A percentile compares a stretch with the other conserved stretches of the same genome.
These are phyloP conservation scores for Ichthyophthirius multifiliis DNA, from an alignment of 169 alveolate species.

Conservation along the genomic window DNA sequence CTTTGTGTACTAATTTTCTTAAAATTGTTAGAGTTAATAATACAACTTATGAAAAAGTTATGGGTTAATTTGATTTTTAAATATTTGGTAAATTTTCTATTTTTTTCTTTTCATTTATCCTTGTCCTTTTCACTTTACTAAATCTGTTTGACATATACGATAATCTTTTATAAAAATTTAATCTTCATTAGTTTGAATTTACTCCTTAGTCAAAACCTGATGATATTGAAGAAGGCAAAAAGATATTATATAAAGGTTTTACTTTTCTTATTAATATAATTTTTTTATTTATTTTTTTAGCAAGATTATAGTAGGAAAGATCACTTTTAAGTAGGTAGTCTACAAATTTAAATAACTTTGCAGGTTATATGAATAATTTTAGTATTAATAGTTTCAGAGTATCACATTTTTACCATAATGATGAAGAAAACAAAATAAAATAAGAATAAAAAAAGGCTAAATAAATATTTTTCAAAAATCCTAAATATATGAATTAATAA, in stretches of 20 bases:
- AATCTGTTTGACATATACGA: conserved; percentile 24
- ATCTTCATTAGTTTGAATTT: not conserved
- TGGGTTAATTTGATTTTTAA: conserved; percentile 39
- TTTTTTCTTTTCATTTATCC: conserved; percentile 10
- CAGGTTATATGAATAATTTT: not conserved
- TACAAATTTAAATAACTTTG: not conserved
- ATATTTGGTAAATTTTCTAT: conserved; percentile 16
- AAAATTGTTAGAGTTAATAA: conserved; percentile 23
- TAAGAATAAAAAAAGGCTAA: not conserved
- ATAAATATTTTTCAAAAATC: not conserved
- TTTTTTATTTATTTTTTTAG: not conserved
- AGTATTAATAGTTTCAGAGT: not conserved
- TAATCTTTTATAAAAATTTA: not conserved
- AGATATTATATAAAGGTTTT: not conserved
- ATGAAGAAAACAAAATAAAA: not conserved
- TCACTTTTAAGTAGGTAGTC: not conserved
- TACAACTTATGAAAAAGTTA: conserved; percentile 41
- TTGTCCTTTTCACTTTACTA: conserved; percentile 16
- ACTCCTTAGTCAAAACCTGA: not conserved
- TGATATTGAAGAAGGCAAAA: not conserved
- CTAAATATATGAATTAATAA: not conserved
- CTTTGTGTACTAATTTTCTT: conserved; percentile 32
- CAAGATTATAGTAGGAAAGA: not conserved
- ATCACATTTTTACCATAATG: not conserved
- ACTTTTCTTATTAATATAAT: not conserved